Evolutionary conservation across 2,329 filamentous ascomycete genomes (phyloP), one percentile per base, ranked within the genome.

Genomic region (Xylaria sp.): DNA sequence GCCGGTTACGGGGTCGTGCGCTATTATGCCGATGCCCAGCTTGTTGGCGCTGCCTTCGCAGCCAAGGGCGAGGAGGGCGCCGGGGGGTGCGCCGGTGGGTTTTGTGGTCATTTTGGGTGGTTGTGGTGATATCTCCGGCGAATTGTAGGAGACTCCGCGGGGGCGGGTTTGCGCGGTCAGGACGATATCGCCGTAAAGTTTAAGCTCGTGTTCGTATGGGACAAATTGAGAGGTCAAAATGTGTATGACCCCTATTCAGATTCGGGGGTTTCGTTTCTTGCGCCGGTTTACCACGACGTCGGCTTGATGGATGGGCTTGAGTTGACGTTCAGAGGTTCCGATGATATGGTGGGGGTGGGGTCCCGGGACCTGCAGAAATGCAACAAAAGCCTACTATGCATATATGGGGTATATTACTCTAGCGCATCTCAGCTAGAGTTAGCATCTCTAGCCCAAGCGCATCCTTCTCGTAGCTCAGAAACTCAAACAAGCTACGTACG

Each of bases 21-120:
- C 83, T 73, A 99, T 96, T 60, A 99, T 80, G 70, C 94, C 94
- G 60, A 97, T 88, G 67, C 93, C 94, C 55, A 99, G 86, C 77
- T 99, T 99, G 81, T 99, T 99, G 76, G 94, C 94, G 59, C 91
- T 96, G 74, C 94, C 93, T 80, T 99, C 94, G 72, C 80, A 83
- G 65, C 83, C 83, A 64, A 86, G 76, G 67, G 83, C 80, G 64
- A 84, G 79, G 70, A 80, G 59, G 77, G 74, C 2, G 2, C 58
- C 57, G 37, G 30, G 52, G 3, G 58, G 51, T 37, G 44, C 11
- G 35, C 35, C 34, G 16, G 57, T 16, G 23, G 37, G 5, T 8
- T 37, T 50, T 10, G 11, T 52, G 9, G 51, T 30, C 62, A 60
- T 63, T 39, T 55, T 52, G 55, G 19, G 30, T 49, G 52, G 13